A percentile compares a stretch with the other conserved stretches of the same genome.
These are phyloP conservation scores for Phanerodontia chrysosporium DNA, from an alignment of 768 basidiomycete genomes.

Conservation along the genomic window DNA sequence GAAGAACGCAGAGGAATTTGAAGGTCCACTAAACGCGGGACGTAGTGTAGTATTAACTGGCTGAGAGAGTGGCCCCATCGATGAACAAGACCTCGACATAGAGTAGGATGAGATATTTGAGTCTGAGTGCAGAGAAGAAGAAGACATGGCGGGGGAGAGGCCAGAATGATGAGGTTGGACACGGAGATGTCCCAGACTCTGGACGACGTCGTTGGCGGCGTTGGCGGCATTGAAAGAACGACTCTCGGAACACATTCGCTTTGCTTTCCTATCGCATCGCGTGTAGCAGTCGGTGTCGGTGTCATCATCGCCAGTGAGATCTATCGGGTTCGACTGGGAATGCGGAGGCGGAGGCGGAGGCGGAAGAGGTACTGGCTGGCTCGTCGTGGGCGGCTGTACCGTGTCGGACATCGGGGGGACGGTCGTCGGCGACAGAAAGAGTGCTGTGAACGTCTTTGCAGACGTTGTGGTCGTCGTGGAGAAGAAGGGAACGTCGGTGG, in stretches of 20 bases:
- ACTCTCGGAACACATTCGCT: slow-evolving; percentile 16
- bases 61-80: background rate
- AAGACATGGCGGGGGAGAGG: slow-evolving; percentile 27
- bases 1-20: slow-evolving; percentile 31
- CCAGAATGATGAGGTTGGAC: slow-evolving; percentile 17
- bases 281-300: slow-evolving; percentile 35
- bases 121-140: slow-evolving; percentile 20
- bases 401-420: slow-evolving; percentile 7
- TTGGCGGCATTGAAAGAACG: slow-evolving; percentile 21
- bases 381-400: slow-evolving; percentile 2
- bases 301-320: slow-evolving; percentile 73
- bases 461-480: background rate
- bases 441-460: background rate
- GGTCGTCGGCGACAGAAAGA: background rate
- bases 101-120: background rate
- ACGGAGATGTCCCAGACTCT: background rate
- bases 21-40: slow-evolving; percentile 46
- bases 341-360: slow-evolving; percentile 14
- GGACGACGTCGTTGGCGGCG: slow-evolving; percentile 11
- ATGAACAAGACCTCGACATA: background rate
- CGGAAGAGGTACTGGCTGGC: background rate
- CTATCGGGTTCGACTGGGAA: slow-evolving; percentile 53
- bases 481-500: slow-evolving; percentile 2
- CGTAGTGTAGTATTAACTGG: slow-evolving; percentile 4
- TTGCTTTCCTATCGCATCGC: slow-evolving; percentile 16